Evolutionary conservation across 495 filamentous ascomycete species (phyloP).

Genomic region (Aspergillus olivimuriae): DNA sequence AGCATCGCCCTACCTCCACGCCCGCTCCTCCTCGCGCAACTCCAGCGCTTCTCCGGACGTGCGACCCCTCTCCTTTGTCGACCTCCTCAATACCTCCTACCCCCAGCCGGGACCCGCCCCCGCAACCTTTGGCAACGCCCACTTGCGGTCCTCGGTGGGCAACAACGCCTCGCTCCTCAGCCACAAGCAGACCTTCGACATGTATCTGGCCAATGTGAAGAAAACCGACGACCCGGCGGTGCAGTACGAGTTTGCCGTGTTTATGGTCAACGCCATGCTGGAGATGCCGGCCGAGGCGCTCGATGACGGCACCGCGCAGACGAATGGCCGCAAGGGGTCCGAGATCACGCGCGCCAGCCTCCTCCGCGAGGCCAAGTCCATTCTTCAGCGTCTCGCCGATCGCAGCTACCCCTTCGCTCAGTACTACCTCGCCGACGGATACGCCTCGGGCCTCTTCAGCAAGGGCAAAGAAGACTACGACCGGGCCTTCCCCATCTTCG

Average conservation of each 20-base stretch:
- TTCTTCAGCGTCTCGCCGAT: constrained; percentile 79
- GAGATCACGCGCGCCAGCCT: constrained; percentile 56
- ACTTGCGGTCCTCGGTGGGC: constrained; percentile 71
- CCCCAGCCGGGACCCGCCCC: constrained; percentile 75
- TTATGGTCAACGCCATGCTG: constrained; percentile 80
- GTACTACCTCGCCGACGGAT: constrained; percentile 94
- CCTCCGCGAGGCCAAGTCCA: constrained; percentile 78
- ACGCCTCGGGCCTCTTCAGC: constrained; percentile 87
- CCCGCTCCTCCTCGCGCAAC: constrained; percentile 53
- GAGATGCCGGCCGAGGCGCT: constrained; percentile 46
- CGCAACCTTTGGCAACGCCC: constrained; percentile 61
- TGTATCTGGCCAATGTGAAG: constrained; percentile 95
- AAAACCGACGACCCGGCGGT: constrained; percentile 85
- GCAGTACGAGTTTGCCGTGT: constrained; percentile 93
- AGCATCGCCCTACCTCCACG: constrained; percentile 41
- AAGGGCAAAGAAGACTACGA: constrained; percentile 89
- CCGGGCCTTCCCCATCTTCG: constrained; percentile 82
- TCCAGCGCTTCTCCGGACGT: constrained; percentile 64
- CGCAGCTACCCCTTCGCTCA: constrained; percentile 92
- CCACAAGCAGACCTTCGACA: constrained; percentile 86
- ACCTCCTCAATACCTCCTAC: constrained; percentile 83
- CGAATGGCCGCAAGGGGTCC: constrained; percentile 24
- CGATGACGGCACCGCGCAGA: constrained; percentile 32
- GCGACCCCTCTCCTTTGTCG: constrained; percentile 74
- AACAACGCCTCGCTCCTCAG: constrained; percentile 84